phyloP scores from a whole-genome alignment of 331 rosid species.

The Ulmus americana region DNA sequence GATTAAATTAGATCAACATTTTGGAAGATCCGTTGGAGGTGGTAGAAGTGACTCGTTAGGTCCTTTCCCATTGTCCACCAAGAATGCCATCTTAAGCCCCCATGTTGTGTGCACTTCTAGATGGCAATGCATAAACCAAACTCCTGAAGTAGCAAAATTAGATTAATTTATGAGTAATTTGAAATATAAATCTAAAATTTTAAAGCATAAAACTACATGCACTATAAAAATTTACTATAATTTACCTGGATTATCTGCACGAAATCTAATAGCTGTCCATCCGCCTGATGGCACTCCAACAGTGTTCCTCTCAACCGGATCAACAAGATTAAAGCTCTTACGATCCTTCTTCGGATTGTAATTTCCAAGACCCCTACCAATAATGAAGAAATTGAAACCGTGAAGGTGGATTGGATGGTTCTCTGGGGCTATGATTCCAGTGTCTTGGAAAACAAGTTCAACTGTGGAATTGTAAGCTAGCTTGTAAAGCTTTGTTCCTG shows the following conservation, averaged over 20 bases:
- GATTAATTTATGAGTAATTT: neutral
- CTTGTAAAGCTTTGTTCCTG: conserved; percentile 54
- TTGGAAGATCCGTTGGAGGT: conserved; percentile 79
- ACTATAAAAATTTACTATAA: neutral
- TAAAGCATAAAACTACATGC: neutral
- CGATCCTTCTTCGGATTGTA: conserved; percentile 47
- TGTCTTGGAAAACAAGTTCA: conserved; percentile 65
- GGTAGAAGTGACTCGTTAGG: conserved; percentile 55
- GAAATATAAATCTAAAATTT: neutral
- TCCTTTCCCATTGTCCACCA: conserved; percentile 79
- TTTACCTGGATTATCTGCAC: conserved; percentile 80
- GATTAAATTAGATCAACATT: conserved; percentile 29
- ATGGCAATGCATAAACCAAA: conserved; percentile 88
- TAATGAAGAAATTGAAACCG: conserved; percentile 64
- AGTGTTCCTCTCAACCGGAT: conserved; percentile 86
- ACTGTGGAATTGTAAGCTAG: conserved; percentile 52
- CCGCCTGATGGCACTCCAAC: conserved; percentile 76
- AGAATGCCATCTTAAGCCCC: conserved; percentile 88
- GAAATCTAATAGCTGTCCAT: conserved; percentile 69
- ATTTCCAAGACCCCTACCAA: conserved; percentile 66
- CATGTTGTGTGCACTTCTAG: conserved; percentile 84
- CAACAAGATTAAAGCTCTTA: conserved; percentile 52
- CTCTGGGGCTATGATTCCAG: conserved; percentile 60
- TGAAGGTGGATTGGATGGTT: conserved; percentile 84
- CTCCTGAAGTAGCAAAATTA: conserved; percentile 30